Evolutionary conservation across 202 grass and related monocot species (phyloP), one percentile per base, ranked within the genome.

Genomic region (Alloteropsis angusta): DNA sequence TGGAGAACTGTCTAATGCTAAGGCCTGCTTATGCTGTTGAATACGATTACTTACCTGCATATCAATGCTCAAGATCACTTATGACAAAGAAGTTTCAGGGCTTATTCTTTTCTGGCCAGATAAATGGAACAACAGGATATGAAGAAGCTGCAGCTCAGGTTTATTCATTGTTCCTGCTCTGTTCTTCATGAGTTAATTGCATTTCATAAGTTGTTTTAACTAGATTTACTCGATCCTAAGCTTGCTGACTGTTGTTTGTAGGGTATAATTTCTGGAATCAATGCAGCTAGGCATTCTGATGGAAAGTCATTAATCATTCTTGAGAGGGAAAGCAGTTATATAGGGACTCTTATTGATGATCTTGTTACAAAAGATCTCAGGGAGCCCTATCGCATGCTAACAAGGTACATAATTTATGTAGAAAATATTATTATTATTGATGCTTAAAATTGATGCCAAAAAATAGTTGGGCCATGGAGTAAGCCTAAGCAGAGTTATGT

Each of bases 101-200:
- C 18, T 84, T 99, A 70, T 99, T 99, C 81, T 99, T 99, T 86
- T 99, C 96, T 73, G 92, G 96, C 45, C 96, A 99, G 85, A 95
- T 99, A 69, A 99, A 99, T 57, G 96, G 96, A 82, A 99, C 96
- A 70, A 99, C 96, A 65, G 96, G 96, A 58, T 99, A 99, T 84
- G 96, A 99, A 91, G 96, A 99, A 90, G 92, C 90, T 32, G 92
- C 96, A 65, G 90, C 96, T 84, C 90, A 95, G 96, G 96, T 99
- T 63, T 76, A 42, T 65, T 65, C 47, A 71, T 90, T 76, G 54
- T 80, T 75, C 71, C 28, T 12, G 58, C 55, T 72, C 7, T 84
- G 53, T 25, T 63, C 28, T 75, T 76, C 54, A 68, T 82, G 75
- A 37, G 2, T 70, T 76, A 42, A 68, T 85, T 85, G 39, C 34